Evolutionary conservation across 148 eudicot genomes (phyloP).

Genomic region (Arbutus unedo): DNA sequence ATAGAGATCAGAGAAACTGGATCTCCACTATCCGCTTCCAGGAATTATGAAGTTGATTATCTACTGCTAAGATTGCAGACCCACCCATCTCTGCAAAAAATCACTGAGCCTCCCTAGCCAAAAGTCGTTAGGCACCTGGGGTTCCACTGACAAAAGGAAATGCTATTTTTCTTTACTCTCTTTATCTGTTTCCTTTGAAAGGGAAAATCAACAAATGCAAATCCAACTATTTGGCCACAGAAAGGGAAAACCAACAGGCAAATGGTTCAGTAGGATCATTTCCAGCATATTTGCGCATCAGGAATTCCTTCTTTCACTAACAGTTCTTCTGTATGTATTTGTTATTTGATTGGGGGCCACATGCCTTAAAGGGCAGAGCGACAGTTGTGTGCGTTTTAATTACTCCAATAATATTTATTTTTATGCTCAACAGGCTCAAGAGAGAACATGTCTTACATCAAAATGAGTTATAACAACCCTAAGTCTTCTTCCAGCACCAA

Average conservation of each 20-base stretch:
- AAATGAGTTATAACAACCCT: constrained; percentile 1
- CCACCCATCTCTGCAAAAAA: not conserved
- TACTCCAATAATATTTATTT: not conserved
- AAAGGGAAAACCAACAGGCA: not conserved
- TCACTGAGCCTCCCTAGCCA: not conserved
- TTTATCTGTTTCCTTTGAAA: not conserved
- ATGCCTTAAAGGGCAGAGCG: constrained; percentile 5
- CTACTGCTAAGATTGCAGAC: not conserved
- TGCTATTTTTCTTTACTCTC: not conserved
- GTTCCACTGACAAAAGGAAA: not conserved
- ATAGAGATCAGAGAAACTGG: not conserved
- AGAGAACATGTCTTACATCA: not conserved
- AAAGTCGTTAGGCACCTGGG: not conserved
- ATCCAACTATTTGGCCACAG: not conserved
- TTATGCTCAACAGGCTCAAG: not conserved
- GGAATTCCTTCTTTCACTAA: too few relatives aligned
- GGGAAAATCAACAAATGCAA: not conserved
- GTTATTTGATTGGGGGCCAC: not conserved
- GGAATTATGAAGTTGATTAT: not conserved
- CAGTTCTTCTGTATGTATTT: not conserved
- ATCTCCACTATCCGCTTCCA: not conserved
- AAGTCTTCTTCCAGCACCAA: not conserved
- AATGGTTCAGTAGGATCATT: not conserved
- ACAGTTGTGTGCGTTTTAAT: not conserved
- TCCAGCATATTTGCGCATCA: not conserved